Conservation (phyloP, 345 rosid species). For the Acer yangbiense region DNA sequence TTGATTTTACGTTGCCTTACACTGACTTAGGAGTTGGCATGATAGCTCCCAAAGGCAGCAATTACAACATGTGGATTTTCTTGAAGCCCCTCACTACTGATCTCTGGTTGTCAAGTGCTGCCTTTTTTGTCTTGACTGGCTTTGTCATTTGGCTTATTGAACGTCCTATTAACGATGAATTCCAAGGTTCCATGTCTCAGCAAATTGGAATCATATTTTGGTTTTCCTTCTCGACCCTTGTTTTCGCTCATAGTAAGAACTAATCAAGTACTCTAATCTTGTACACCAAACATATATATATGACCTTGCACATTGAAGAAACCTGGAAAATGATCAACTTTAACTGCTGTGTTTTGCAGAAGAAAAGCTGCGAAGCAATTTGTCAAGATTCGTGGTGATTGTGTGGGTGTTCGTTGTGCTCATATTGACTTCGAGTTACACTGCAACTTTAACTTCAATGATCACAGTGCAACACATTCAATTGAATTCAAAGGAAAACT, state of each 20-base stretch:
- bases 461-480: constrained; percentile 5
- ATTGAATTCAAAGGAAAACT: background rate
- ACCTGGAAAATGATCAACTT: too few species aligned
- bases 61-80: too few species aligned
- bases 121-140: background rate
- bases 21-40: too few species aligned
- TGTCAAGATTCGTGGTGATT: constrained; percentile 35
- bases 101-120: too few species aligned
- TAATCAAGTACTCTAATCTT: too few species aligned
- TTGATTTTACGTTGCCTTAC: too few species aligned
- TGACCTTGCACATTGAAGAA: too few species aligned
- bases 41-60: too few species aligned
- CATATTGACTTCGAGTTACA: constrained; percentile 42
- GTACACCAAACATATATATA: too few species aligned
- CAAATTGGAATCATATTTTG: constrained; percentile 13
- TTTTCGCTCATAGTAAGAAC: constrained; percentile 1
- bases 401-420: constrained; percentile 41
- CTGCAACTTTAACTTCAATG: constrained; percentile 9
- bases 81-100: too few species aligned
- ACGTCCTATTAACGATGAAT: background rate
- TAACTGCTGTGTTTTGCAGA: background rate
- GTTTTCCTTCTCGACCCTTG: constrained; percentile 14
- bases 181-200: background rate
- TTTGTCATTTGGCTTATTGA: background rate
- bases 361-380: constrained; percentile 22